Base-by-base conservation (phyloP, 371 early-diverging fungal species). In the Coemansia sp. region DNA sequence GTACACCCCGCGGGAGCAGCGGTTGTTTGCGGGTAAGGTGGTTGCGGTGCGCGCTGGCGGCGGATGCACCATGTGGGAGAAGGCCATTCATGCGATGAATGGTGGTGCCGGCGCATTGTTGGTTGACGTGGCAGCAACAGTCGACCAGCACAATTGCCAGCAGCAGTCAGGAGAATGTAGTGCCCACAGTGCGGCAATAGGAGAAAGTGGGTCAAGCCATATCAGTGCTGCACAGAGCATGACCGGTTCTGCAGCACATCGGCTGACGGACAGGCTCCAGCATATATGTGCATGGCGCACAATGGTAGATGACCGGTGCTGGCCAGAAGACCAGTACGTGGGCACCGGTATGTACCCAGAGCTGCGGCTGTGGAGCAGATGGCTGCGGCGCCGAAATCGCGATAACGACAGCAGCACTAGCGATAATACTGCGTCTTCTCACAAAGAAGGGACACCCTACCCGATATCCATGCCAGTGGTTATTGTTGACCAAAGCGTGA, bases 61-160 rank as follows among this genome's bases (percentile, higher is more conserved):
- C 47, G 71, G 67, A n/a, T 80, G 80, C 64, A 61, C 80, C 5
- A 59, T 67, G 24, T 59, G 66, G 50, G 67, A 77, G 22, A 80
- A 80, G 68, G 75, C 74, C 14, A 34, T 66, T 27, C 68, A 79
- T 50, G 80, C 80, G 47, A 64, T 51, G 55, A 63, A 61, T 40
- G 80, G 77, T 2, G 81, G 80, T 7, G 73, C 80, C 5, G 59
- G 50, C 34, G 80, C 76, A 52, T 54, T 80, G 58, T 60, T 80
- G 16, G 64, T 71, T 5, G 69, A 54, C 34, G 48, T 40, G 29
- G 22, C n/a, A 7, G 48, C 37, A 7, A 26, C 22, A 5, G 52
- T 6, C 39, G 40, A 34, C 1, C 21, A 22, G 16, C 16, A 27
- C 39, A 18, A 40, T 37, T 27, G 39, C n/a, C 51, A 31, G 39